These are phyloP conservation scores for Cenchrus purpureus DNA, from an alignment of 176 grass and related monocot species.

Conservation along the genomic window DNA sequence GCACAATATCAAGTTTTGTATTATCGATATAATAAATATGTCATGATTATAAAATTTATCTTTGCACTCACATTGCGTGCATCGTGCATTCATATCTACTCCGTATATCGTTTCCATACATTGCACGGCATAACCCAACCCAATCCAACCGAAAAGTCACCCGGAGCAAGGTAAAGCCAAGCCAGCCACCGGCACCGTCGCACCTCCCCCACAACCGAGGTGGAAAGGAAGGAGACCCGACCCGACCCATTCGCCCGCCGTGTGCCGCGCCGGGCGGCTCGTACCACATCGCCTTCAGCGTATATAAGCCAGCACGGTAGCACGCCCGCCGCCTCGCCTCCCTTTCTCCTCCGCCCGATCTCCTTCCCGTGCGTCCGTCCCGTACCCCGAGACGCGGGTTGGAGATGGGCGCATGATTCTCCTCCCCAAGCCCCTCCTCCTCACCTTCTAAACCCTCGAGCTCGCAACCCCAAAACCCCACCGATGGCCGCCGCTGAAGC, in stretches of 20 bases:
- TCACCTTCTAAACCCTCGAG: conserved; percentile 3
- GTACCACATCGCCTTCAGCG: background rate
- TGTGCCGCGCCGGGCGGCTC: background rate
- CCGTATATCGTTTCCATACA: no score
- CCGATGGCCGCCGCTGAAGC: background rate
- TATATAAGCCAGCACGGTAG: background rate
- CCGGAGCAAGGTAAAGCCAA: no score
- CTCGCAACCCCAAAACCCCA: background rate
- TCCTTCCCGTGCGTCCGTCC: background rate
- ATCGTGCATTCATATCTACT: no score
- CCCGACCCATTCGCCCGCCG: background rate
- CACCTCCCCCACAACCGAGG: background rate
- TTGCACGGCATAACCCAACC: no score
- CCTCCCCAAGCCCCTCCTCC: background rate
- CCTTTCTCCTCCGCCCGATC: background rate
- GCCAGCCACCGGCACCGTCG: no score
- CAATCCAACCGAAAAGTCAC: no score
- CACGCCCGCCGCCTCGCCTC: background rate
- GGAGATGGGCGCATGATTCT: background rate
- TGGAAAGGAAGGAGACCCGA: background rate
- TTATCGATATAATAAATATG: no score
- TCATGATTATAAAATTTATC: no score
- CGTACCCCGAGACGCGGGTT: background rate
- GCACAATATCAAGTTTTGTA: no score
- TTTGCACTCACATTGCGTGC: no score